Evolutionary conservation across 768 basidiomycete genomes (phyloP), one percentile per base, ranked within the genome.

Genomic region (Polyporus arcularius): DNA sequence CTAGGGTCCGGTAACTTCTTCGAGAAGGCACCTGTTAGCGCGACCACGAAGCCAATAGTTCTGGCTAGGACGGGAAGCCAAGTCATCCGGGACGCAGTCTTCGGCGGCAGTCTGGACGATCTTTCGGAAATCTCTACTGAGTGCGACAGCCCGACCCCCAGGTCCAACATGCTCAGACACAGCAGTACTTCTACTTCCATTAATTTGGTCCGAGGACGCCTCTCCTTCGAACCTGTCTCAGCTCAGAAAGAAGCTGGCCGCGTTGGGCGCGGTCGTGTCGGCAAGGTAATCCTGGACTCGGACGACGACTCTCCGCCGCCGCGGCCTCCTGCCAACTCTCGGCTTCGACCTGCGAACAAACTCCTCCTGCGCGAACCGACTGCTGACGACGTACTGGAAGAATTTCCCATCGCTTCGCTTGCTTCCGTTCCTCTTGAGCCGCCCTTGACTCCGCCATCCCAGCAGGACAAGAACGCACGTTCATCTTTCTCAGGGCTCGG

Each of bases 1-100:
- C 21, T 26, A 26, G 21, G 21, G 21, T 26, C 21, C 21, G 21
- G 21, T 26, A 26, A 26, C 21, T 26, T 26, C 21, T 26, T 26
- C 21, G 21, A 26, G 21, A 26, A 26, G 21, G 21, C 21, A 26
- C 21, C 21, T 26, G 21, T 26, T 26, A 26, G 21, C 21, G 21
- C 21, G 62, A 42, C 48, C 4, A 8, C 9, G 26, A 43, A 15
- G 39, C 0, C 56, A 59, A 41, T 4, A n/a, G n/a, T 16, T 1
- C 42, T 63, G 3, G 53, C 71, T 58, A 72, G 75, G 68, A 62
- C 66, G 48, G 26, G 55, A 48, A 57, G 32, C 30, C 68, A 68
- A 45, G 48, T 60, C 35, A 49, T 68, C 4, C 65, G 66, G 16
- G 68, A 66, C 4, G 55, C 49, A 1, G 64, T 56, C 2, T 70